Evolutionary conservation across 1,284 basidiomycete species (phyloP).

Genomic region (Cryptococcus deneoformans): DNA sequence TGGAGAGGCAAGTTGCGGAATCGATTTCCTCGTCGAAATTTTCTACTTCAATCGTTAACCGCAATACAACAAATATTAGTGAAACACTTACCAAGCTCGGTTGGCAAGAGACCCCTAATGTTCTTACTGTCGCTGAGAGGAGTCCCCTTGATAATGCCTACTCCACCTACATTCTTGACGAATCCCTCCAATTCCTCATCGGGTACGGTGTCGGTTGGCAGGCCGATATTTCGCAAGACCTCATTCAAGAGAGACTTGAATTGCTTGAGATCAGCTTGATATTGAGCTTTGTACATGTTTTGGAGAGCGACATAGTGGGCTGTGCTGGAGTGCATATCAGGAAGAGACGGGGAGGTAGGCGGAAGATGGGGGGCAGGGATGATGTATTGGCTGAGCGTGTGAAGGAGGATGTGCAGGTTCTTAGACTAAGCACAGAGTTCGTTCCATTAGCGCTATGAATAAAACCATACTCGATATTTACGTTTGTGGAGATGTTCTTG

Average conservation of each 20-base stretch:
- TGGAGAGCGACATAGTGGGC: conserved; percentile 59
- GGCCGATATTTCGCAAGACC: conserved; percentile 33
- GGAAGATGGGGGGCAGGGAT: conserved; percentile 53
- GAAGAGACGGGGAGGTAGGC: conserved; percentile 67
- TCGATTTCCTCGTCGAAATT: conserved; percentile 10
- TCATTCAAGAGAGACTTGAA: conserved; percentile 42
- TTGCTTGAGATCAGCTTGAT: conserved; percentile 33
- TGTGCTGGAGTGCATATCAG: conserved; percentile 96
- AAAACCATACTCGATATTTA: conserved; percentile 24
- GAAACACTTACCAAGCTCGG: conserved; percentile 58
- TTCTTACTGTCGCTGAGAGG: conserved; percentile 61
- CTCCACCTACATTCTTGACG: conserved; percentile 82
- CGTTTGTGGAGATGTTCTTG: conserved; percentile 44
- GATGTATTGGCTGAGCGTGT: conserved; percentile 62
- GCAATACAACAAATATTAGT: neutral
- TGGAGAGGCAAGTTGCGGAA: conserved; percentile 11
- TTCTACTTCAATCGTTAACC: neutral
- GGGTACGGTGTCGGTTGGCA: conserved; percentile 51
- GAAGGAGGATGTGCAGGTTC: conserved; percentile 84
- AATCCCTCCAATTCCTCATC: conserved; percentile 67
- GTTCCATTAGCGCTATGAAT: neutral
- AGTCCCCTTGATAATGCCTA: conserved; percentile 73
- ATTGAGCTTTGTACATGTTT: conserved; percentile 45
- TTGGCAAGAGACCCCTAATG: conserved; percentile 47
- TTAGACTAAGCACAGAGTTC: conserved; percentile 47